phyloP scores from a whole-genome alignment of 177 flowering plant species.

The Vitis hybrid region DNA sequence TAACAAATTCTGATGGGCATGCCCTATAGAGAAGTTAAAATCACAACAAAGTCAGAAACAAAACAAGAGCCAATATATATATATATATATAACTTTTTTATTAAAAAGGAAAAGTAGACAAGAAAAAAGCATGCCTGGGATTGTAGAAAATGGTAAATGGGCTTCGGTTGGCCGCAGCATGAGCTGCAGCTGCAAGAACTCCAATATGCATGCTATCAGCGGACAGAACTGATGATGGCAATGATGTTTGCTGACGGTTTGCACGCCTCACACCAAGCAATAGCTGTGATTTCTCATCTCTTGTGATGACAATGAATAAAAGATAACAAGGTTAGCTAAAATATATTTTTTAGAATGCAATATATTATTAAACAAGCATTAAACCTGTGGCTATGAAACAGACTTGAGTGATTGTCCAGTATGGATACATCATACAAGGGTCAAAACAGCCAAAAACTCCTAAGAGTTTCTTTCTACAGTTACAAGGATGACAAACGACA shows the following conservation, averaged over 20 bases:
- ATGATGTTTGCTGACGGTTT: constrained; percentile 65
- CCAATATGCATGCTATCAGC: constrained; percentile 96
- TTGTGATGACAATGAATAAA: constrained; percentile 10
- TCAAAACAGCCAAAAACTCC: too few species aligned
- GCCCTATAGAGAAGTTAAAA: constrained; percentile 37
- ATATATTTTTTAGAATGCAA: neutral
- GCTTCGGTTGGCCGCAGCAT: constrained; percentile 90
- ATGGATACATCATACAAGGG: too few species aligned
- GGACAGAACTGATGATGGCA: constrained; percentile 76
- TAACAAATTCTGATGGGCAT: constrained; percentile 76
- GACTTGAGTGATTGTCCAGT: too few species aligned
- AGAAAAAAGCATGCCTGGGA: constrained; percentile 53
- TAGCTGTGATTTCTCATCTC: constrained; percentile 78
- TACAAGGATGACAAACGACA: too few species aligned
- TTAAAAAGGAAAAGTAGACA: neutral
- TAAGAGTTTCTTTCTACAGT: too few species aligned
- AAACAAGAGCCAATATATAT: neutral
- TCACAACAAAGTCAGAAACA: neutral
- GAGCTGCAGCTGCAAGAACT: constrained; percentile 99
- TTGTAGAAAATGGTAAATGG: constrained; percentile 87
- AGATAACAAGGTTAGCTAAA: neutral
- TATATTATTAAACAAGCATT: neutral
- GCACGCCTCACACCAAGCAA: constrained; percentile 85
- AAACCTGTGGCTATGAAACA: too few species aligned
- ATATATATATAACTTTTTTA: neutral